A percentile compares a stretch with the other conserved stretches of the same genome.
Evolutionary conservation across 768 basidiomycete genomes (phyloP).

Genomic region (Termitomyces sp.): DNA sequence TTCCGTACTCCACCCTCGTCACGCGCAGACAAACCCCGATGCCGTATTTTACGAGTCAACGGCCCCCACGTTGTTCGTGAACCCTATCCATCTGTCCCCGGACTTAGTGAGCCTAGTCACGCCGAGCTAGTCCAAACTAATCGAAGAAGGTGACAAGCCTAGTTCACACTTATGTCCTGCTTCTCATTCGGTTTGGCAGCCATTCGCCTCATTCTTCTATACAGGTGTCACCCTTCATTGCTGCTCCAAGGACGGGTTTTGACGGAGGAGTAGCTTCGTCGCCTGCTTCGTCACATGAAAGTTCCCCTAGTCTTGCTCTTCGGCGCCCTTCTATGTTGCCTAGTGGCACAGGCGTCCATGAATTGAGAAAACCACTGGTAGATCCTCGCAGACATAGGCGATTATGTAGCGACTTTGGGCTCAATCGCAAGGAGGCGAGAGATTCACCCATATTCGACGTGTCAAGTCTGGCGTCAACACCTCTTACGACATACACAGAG

Average conservation of each 20-base stretch:
- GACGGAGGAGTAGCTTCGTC: background rate
- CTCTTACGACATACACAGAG: constrained; percentile 25
- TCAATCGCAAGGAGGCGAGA: constrained; percentile 15
- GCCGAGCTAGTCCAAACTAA: constrained; percentile 2
- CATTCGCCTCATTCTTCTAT: constrained; percentile 1
- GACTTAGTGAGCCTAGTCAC: constrained; percentile 1
- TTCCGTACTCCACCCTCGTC: constrained; percentile 11
- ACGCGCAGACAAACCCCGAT: constrained; percentile 12
- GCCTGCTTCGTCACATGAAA: constrained; percentile 4
- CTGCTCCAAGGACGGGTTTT: constrained; percentile 3
- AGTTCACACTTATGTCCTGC: background rate
- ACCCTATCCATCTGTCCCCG: background rate
- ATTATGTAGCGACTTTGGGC: constrained; percentile 29
- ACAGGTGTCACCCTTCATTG: constrained; percentile 10
- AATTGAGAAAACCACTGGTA: constrained; percentile 20
- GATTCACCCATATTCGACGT: constrained; percentile 11
- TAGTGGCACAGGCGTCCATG: background rate
- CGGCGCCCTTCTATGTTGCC: constrained; percentile 1
- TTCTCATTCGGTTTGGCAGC: constrained; percentile 2
- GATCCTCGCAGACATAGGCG: constrained; percentile 29
- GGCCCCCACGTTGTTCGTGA: constrained; percentile 1
- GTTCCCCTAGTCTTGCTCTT: background rate
- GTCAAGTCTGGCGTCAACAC: constrained; percentile 26
- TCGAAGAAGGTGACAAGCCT: constrained; percentile 9
- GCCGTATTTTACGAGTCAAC: constrained; percentile 8